These are phyloP conservation scores for Acanthamoeba royreba DNA, from an alignment of 208 protist genomes.

Conservation along the genomic window DNA sequence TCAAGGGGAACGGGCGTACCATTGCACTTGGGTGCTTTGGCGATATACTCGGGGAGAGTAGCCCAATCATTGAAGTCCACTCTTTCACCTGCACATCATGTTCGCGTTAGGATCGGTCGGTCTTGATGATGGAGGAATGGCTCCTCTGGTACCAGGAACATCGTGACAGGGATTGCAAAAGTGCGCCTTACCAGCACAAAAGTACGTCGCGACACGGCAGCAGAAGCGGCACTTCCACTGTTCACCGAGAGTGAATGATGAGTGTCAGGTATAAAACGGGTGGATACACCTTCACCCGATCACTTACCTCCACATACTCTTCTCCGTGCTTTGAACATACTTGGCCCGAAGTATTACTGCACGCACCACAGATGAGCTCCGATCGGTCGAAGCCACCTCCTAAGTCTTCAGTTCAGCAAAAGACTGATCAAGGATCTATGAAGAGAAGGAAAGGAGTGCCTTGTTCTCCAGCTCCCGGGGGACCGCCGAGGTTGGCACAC, in stretches of 20 bases:
- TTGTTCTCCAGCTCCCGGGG: background rate
- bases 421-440: background rate
- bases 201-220: conserved; percentile 17
- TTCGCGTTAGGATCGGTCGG: too few species aligned
- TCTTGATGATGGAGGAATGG: background rate
- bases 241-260: background rate
- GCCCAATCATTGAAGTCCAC: background rate
- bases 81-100: background rate
- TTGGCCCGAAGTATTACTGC: background rate
- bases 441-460: background rate
- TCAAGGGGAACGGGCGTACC: background rate
- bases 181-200: background rate
- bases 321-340: background rate
- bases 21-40: background rate
- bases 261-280: background rate
- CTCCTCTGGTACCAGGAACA: background rate
- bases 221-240: conserved; percentile 50
- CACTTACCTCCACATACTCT: conserved; percentile 2
- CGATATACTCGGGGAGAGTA: background rate
- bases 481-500: background rate
- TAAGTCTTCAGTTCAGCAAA: background rate
- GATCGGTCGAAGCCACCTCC: background rate
- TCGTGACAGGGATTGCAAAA: conserved; percentile 35
- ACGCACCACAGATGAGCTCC: conserved; percentile 16
- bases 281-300: background rate